phyloP scores from a whole-genome alignment of 192 early-diverging fungal species.

The Phycomyces blakesleeanus region DNA sequence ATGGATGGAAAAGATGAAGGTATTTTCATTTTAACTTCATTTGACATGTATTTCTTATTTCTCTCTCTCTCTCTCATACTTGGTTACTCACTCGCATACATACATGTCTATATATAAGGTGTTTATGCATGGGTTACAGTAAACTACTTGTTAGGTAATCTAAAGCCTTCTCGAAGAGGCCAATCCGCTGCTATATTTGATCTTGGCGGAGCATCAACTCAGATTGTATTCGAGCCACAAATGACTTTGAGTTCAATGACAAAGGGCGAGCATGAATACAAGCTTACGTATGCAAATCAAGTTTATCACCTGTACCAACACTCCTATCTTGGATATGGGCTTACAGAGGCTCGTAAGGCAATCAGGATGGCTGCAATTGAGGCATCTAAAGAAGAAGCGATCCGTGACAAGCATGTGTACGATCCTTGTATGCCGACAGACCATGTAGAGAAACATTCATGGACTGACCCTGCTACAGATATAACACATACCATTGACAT shows the following conservation, averaged over 20 bases:
- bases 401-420: slow-evolving; percentile 35
- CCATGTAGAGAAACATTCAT: slow-evolving; percentile 47
- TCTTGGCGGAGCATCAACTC: slow-evolving; percentile 94
- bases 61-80: no score
- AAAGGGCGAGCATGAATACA: slow-evolving; percentile 69
- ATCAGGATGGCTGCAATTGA: slow-evolving; percentile 55
- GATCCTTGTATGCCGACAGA: slow-evolving; percentile 69
- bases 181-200: slow-evolving; percentile 90
- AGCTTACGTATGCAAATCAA: slow-evolving; percentile 66
- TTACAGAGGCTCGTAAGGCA: slow-evolving; percentile 78
- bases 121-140: slow-evolving; percentile 98
- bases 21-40: slow-evolving; percentile 18
- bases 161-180: slow-evolving; percentile 35
- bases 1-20: slow-evolving; percentile 98
- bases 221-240: slow-evolving; percentile 94
- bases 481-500: slow-evolving; percentile 24
- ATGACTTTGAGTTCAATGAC: slow-evolving; percentile 40
- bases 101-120: no score
- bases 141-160: slow-evolving; percentile 79
- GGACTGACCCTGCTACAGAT: slow-evolving; percentile 4
- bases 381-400: slow-evolving; percentile 21
- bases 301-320: slow-evolving; percentile 89
- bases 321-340: slow-evolving; percentile 90
- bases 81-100: no score
- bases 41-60: no score